Evolutionary conservation across 805 yeast genomes (phyloP).

Genomic region (Kurtzmaniella fragi): DNA sequence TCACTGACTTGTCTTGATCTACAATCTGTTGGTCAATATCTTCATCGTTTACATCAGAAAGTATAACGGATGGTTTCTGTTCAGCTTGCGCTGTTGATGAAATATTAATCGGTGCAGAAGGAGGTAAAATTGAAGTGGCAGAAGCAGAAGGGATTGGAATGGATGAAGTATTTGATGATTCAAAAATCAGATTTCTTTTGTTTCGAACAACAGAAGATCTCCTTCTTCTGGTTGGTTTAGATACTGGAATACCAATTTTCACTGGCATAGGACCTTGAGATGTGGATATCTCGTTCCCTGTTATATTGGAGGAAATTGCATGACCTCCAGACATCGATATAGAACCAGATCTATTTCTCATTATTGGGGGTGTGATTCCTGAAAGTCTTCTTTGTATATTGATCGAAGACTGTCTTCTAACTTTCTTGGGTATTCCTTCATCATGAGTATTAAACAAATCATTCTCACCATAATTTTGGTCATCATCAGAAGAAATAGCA

Average conservation of each 20-base stretch:
- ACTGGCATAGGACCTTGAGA: conserved; percentile 18
- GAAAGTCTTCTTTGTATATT: conserved; percentile 31
- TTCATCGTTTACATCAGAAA: no score
- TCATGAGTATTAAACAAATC: conserved; percentile 29
- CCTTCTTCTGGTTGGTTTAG: conserved; percentile 25
- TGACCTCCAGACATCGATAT: conserved; percentile 16
- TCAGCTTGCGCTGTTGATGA: no score
- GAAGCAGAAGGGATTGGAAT: not conserved
- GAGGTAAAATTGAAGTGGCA: not conserved
- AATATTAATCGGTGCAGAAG: no score
- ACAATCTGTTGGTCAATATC: no score
- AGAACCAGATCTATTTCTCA: conserved; percentile 25
- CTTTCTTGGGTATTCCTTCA: conserved; percentile 5
- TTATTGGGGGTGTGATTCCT: conserved; percentile 23
- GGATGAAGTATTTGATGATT: not conserved
- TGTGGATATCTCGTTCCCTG: not conserved
- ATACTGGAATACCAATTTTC: conserved; percentile 33
- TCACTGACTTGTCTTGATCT: no score
- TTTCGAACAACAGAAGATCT: conserved; percentile 16
- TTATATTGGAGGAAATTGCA: not conserved
- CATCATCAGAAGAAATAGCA: conserved; percentile 12
- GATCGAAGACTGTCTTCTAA: conserved; percentile 24
- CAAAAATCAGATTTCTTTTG: conserved; percentile 6
- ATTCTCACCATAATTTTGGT: conserved; percentile 14
- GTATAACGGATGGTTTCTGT: no score